These are phyloP conservation scores for Epichloe scottii DNA, from an alignment of 2,329 filamentous ascomycete species.

Conservation along the genomic window DNA sequence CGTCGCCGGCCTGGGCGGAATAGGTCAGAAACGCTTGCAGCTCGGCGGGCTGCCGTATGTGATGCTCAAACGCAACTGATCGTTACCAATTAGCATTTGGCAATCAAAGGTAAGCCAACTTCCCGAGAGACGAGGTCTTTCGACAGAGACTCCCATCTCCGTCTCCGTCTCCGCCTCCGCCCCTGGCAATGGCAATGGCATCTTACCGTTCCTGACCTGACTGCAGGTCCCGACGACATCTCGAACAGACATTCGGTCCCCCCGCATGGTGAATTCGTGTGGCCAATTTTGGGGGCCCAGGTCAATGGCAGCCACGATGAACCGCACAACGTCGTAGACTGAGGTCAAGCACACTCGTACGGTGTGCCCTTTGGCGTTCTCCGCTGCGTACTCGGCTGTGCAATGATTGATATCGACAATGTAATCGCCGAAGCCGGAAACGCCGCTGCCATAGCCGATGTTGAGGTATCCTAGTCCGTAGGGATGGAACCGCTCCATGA, in stretches of 20 bases:
- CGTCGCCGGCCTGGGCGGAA: slow-evolving; percentile 34
- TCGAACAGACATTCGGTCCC: slow-evolving; percentile 49
- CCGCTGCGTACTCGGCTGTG: slow-evolving; percentile 47
- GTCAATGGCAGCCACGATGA: slow-evolving; percentile 57
- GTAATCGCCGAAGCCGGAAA: slow-evolving; percentile 48
- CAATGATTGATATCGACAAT: slow-evolving; percentile 48
- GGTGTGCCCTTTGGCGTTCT: slow-evolving; percentile 33
- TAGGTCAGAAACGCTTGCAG: slow-evolving; percentile 27
- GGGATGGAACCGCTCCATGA: slow-evolving; percentile 64
- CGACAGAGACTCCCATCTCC: not conserved
- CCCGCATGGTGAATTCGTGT: slow-evolving; percentile 53
- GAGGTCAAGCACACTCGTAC: slow-evolving; percentile 56
- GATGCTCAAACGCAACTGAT: slow-evolving; percentile 27
- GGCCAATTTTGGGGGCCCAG: slow-evolving; percentile 51
- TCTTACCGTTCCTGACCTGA: slow-evolving; percentile 34
- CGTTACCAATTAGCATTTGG: slow-evolving; percentile 10
- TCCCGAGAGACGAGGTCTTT: not conserved
- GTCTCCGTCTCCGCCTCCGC: not conserved
- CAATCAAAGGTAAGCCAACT: not conserved
- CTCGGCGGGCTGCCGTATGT: slow-evolving; percentile 26
- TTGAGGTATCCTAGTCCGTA: slow-evolving; percentile 48
- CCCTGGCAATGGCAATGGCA: not conserved
- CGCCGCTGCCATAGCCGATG: slow-evolving; percentile 44
- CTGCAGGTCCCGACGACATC: slow-evolving; percentile 42
- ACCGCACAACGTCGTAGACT: slow-evolving; percentile 56